Percentiles rank a stretch among this genome's conserved stretches.
Conservation (phyloP, 2,329 filamentous ascomycete genomes). For the Colletotrichum tamarilloi region DNA sequence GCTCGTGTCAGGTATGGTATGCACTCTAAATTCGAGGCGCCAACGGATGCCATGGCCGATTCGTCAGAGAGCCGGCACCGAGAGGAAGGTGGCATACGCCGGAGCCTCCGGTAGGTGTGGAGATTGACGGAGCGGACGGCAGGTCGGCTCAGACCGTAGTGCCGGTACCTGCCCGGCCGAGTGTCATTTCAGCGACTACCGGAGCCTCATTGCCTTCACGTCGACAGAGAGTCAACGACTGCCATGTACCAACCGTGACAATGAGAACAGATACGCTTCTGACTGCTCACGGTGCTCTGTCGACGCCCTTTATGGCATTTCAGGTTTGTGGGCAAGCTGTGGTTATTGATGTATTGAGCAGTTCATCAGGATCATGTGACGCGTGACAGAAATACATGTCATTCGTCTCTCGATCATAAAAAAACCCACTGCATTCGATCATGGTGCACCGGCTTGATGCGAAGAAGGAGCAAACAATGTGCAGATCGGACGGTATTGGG, state of each 20-base stretch:
- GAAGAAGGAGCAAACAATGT: not conserved
- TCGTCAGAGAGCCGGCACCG: not conserved
- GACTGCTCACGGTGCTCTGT: not conserved
- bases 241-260: not conserved
- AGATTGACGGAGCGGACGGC: not conserved
- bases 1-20: not conserved
- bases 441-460: not conserved
- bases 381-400: not conserved
- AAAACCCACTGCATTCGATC: not conserved
- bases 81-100: not conserved
- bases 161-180: not conserved
- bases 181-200: not conserved
- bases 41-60: not conserved
- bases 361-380: not conserved
- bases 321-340: not conserved
- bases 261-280: not conserved
- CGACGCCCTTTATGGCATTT: not conserved
- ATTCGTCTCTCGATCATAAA: not conserved
- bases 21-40: not conserved
- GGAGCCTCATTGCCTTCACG: not conserved
- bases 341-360: not conserved
- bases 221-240: not conserved
- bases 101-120: not conserved
- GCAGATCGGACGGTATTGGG: constrained; percentile 1
- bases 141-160: not conserved